Conservation (phyloP, 306 rosid genomes). For the Vigna radiata region DNA sequence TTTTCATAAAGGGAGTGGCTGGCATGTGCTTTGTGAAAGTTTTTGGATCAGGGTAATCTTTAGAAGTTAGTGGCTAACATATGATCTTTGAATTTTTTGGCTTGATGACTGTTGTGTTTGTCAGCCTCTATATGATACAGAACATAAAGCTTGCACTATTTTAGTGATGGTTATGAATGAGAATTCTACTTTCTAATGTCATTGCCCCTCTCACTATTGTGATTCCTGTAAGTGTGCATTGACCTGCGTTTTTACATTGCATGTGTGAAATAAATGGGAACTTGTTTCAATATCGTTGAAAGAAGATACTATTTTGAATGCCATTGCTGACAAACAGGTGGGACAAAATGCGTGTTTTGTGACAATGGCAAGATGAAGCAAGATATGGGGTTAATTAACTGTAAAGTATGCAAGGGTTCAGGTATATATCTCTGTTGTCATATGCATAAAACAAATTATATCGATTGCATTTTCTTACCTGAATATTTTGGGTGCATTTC, state of each 20-base stretch:
- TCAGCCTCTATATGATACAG: not conserved
- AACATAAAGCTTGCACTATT: constrained; percentile 2
- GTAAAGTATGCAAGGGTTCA: constrained; percentile 97
- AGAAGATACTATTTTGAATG: constrained; percentile 22
- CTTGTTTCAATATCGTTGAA: constrained; percentile 13
- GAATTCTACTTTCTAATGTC: not conserved
- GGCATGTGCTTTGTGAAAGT: not conserved
- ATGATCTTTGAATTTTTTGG: constrained; percentile 1
- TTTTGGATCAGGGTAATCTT: constrained; percentile 5
- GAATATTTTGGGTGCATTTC: not conserved
- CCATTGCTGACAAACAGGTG: constrained; percentile 65
- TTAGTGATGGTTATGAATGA: constrained; percentile 8
- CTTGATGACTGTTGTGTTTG: constrained; percentile 25
- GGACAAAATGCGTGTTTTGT: constrained; percentile 92
- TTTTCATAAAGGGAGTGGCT: not conserved
- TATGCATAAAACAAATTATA: not conserved
- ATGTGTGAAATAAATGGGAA: constrained; percentile 4
- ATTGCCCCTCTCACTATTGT: not conserved
- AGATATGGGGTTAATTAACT: constrained; percentile 72
- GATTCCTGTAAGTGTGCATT: not conserved
- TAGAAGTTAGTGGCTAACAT: not conserved
- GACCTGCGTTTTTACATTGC: not conserved
- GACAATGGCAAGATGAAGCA: constrained; percentile 86
- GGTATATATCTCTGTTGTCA: constrained; percentile 58
- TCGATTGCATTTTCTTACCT: constrained; percentile 9